Evolutionary conservation across 805 yeast species (phyloP).

Genomic region (Naumovozyma castellii): DNA sequence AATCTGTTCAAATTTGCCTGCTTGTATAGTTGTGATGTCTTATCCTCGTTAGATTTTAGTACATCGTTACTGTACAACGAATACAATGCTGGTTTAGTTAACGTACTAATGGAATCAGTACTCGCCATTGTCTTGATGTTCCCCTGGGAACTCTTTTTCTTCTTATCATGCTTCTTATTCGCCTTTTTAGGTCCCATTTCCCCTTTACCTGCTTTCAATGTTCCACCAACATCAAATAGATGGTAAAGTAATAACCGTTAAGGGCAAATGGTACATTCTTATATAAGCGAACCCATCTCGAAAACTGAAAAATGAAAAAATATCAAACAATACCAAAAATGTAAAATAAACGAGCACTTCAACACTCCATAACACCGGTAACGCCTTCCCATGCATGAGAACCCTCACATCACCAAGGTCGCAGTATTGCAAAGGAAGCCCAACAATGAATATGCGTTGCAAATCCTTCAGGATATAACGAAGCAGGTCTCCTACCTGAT

Average conservation of each 20-base stretch:
- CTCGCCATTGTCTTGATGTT: slow-evolving; percentile 6
- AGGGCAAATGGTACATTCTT: no score
- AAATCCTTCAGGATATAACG: slow-evolving; percentile 60
- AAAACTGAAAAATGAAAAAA: background rate
- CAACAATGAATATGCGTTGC: slow-evolving; percentile 41
- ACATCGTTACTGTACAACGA: slow-evolving; percentile 38
- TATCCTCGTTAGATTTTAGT: slow-evolving; percentile 24
- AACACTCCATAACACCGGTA: no score
- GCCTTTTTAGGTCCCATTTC: background rate
- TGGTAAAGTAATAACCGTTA: no score
- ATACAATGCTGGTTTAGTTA: slow-evolving; percentile 41
- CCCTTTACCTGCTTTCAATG: background rate
- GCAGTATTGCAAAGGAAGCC: slow-evolving; percentile 43
- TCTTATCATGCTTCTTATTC: background rate
- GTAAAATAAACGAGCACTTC: no score
- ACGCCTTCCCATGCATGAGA: slow-evolving; percentile 11
- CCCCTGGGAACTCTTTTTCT: slow-evolving; percentile 2
- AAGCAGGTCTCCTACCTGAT: slow-evolving; percentile 68
- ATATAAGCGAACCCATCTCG: background rate
- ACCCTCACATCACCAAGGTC: slow-evolving; percentile 27
- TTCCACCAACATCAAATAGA: no score
- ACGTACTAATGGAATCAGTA: slow-evolving; percentile 32
- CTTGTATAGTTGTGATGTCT: slow-evolving; percentile 1
- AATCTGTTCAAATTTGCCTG: background rate
- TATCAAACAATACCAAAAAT: background rate